Evolutionary conservation across 192 early-diverging fungal genomes (phyloP).

Genomic region (Entomortierella parvispora): DNA sequence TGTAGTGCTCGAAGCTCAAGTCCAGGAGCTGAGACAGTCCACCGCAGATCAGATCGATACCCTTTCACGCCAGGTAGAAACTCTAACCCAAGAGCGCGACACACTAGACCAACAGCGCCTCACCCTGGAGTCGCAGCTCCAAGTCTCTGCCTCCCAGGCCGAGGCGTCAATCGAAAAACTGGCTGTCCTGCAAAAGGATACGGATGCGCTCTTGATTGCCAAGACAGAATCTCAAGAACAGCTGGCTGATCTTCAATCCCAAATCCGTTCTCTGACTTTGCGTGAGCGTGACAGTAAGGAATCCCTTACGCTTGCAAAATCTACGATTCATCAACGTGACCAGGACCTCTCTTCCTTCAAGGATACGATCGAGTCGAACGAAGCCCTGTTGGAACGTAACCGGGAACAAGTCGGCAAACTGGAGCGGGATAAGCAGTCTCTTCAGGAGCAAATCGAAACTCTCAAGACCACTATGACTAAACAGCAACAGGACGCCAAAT

Average conservation of each 20-base stretch:
- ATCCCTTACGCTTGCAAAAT: slow-evolving; percentile 25
- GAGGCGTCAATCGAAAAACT: background rate
- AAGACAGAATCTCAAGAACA: slow-evolving; percentile 30
- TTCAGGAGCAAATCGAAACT: background rate
- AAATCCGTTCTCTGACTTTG: background rate
- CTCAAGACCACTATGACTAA: slow-evolving; percentile 4
- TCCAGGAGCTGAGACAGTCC: slow-evolving; percentile 17
- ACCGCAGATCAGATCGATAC: slow-evolving; percentile 6
- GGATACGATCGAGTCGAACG: background rate
- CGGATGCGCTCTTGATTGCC: background rate
- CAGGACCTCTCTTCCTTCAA: slow-evolving; percentile 19
- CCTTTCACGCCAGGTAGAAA: slow-evolving; percentile 16
- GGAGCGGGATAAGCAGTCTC: slow-evolving; percentile 9
- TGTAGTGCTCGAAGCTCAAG: background rate
- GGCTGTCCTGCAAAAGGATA: slow-evolving; percentile 20
- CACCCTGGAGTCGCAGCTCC: slow-evolving; percentile 17
- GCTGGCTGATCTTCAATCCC: slow-evolving; percentile 5
- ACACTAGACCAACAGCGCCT: slow-evolving; percentile 7
- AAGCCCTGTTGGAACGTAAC: slow-evolving; percentile 4
- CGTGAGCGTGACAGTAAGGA: slow-evolving; percentile 28
- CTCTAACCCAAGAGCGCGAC: slow-evolving; percentile 21
- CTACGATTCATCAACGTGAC: slow-evolving; percentile 36
- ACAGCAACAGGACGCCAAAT: slow-evolving; percentile 30
- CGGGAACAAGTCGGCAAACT: slow-evolving; percentile 14
- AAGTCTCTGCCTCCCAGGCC: background rate